Base-by-base conservation (phyloP, 192 early-diverging fungal genomes). In the Coemansia sp. region DNA sequence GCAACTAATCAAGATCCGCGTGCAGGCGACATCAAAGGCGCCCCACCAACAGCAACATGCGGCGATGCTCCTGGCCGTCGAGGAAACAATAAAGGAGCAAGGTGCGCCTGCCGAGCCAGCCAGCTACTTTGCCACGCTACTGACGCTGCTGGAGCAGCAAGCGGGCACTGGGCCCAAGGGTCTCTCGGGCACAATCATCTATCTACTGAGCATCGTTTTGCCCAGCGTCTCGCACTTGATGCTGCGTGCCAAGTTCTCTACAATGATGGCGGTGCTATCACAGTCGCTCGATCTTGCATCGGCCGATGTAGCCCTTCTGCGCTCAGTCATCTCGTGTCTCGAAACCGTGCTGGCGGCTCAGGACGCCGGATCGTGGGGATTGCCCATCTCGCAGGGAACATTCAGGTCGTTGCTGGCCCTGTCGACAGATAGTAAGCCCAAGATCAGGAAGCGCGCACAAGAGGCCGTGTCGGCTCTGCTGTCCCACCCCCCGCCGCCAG, bases 111-210 rank as follows among this genome's bases (percentile, higher is more conserved):
- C 89, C 38, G 88, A 86, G 38, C 92, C 96, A 5, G 87, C 92
- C 31, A 92, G 94, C 27, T 98, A 98, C 78, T 97, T 97, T 90
- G 94, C 91, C 16, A 90, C 93, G 27, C 82, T 98, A 64, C 79
- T 90, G 74, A 90, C 89, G n/a, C 84, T 93, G 20, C 68, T 93
- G 67, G 87, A 91, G 75, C 88, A 92, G 76, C 89, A 89, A 59
- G 46, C 81, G 5, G 72, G 85, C 44, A 20, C 51, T 18, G 63
- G 73, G 61, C 77, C 88, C 78, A 43, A 73, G 86, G 63, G 86
- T 74, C 65, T 86, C 68, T 74, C 89, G 75, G 74, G 84, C 41
- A 86, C 94, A 9, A 85, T 91, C n/a, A 86, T 92, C 20, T 93
- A 96, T 69, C 85, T 98, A 38, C 86, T 98, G 24, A 90, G 90